phyloP scores from a whole-genome alignment of 345 rosid genomes.

The Angophora floribunda region DNA sequence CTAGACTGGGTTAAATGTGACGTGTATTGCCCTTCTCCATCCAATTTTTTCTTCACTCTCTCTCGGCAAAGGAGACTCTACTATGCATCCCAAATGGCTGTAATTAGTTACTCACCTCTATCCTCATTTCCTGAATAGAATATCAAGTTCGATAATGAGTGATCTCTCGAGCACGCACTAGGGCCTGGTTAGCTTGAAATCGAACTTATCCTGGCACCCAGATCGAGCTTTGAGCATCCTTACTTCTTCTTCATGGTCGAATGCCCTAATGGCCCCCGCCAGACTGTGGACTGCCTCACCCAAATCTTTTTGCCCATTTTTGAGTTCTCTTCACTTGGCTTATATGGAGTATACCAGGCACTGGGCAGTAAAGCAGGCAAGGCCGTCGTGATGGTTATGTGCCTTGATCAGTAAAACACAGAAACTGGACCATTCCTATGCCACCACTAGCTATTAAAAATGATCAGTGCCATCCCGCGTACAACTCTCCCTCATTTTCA shows the following conservation, averaged over 20 bases:
- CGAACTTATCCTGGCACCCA: neutral
- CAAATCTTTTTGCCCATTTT: neutral
- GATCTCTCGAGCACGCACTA: neutral
- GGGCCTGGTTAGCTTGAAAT: neutral
- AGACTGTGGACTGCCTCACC: neutral
- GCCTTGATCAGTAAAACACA: too few relatives aligned
- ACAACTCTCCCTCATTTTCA: too few relatives aligned
- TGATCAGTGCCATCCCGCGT: too few relatives aligned
- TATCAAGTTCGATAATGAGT: too few relatives aligned
- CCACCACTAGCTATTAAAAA: neutral
- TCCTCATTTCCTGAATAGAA: too few relatives aligned
- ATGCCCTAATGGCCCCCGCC: neutral
- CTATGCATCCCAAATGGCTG: too few relatives aligned
- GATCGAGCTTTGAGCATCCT: neutral
- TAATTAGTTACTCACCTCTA: too few relatives aligned
- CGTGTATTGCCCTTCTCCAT: neutral
- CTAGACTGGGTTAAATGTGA: neutral
- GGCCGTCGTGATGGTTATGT: too few relatives aligned
- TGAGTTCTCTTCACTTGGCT: neutral
- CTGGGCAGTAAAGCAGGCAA: neutral
- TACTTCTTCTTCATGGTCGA: neutral
- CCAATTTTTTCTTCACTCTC: too few relatives aligned
- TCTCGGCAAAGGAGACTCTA: too few relatives aligned
- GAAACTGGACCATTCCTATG: too few relatives aligned
- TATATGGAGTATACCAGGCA: neutral